phyloP scores from a whole-genome alignment of 371 early-diverging fungal genomes.

The Rhizomucor pusillus region DNA sequence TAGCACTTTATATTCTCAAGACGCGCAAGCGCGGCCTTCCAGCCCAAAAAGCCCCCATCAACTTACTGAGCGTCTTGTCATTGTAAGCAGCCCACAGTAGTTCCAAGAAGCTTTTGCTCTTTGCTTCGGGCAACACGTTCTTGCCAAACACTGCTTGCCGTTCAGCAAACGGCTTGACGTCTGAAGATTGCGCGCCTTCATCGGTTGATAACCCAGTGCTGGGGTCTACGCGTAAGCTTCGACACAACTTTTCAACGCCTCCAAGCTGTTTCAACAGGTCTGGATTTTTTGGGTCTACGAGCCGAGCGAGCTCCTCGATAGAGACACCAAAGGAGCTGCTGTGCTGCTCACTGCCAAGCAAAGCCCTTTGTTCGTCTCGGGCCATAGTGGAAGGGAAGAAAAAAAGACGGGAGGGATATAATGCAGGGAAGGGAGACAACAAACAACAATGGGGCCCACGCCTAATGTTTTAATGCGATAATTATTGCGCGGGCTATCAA shows the following conservation, averaged over 20 bases:
- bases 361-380: conserved; percentile 31
- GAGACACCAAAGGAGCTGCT: conserved; percentile 41
- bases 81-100: conserved; percentile 69
- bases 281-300: conserved; percentile 74
- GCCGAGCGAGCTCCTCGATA: conserved; percentile 43
- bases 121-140: conserved; percentile 66
- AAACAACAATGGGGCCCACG: background rate
- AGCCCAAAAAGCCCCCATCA: no score
- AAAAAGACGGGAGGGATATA: conserved; percentile 6
- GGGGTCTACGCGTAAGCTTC: conserved; percentile 65
- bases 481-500: no score
- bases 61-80: conserved; percentile 64
- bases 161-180: conserved; percentile 50
- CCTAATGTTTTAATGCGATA: background rate
- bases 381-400: conserved; percentile 15
- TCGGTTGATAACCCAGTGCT: conserved; percentile 63
- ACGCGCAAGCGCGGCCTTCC: no score
- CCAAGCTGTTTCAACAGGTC: conserved; percentile 65
- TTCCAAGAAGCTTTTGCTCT: conserved; percentile 56
- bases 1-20: no score
- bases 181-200: conserved; percentile 42
- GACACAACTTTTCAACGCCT: conserved; percentile 58
- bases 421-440: background rate
- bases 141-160: conserved; percentile 73
- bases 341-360: conserved; percentile 16